Evolutionary conservation across 192 early-diverging fungal genomes (phyloP).

Genomic region (Phycomyces nitens): DNA sequence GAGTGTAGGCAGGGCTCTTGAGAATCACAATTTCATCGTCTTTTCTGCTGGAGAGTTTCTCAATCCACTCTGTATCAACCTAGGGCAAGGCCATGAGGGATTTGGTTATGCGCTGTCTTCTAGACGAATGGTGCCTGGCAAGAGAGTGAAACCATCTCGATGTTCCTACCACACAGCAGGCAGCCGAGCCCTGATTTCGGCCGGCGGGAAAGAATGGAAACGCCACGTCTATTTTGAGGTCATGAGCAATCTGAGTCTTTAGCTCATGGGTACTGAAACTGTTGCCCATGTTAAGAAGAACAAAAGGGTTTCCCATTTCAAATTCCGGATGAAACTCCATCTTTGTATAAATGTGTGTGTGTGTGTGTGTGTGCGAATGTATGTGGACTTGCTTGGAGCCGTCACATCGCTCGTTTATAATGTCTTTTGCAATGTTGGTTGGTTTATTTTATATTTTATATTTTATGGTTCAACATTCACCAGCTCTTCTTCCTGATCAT

Average conservation of each 20-base stretch:
- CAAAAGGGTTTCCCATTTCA: neutral
- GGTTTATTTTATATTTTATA: too few species aligned
- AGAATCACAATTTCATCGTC: neutral
- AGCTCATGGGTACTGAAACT: constrained; percentile 24
- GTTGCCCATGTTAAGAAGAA: constrained; percentile 25
- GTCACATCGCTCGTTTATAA: too few species aligned
- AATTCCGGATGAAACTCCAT: neutral
- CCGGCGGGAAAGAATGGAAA: constrained; percentile 54
- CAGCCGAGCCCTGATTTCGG: constrained; percentile 40
- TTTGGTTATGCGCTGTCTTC: neutral
- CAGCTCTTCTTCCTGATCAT: neutral
- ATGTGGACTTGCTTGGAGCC: too few species aligned
- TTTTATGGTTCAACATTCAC: too few species aligned
- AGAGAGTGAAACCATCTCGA: neutral
- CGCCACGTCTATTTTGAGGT: constrained; percentile 51
- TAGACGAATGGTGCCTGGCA: neutral
- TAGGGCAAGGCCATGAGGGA: constrained; percentile 4
- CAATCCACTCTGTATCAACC: constrained; percentile 47
- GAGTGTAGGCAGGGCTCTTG: constrained; percentile 15
- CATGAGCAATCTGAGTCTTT: constrained; percentile 37
- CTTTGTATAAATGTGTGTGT: neutral
- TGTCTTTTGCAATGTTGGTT: too few species aligned
- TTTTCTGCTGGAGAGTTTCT: constrained; percentile 12
- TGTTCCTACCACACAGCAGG: constrained; percentile 52
- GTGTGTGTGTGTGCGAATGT: too few species aligned